Evolutionary conservation across 2,329 filamentous ascomycete genomes (phyloP).

Genomic region (Blastomyces parvus): DNA sequence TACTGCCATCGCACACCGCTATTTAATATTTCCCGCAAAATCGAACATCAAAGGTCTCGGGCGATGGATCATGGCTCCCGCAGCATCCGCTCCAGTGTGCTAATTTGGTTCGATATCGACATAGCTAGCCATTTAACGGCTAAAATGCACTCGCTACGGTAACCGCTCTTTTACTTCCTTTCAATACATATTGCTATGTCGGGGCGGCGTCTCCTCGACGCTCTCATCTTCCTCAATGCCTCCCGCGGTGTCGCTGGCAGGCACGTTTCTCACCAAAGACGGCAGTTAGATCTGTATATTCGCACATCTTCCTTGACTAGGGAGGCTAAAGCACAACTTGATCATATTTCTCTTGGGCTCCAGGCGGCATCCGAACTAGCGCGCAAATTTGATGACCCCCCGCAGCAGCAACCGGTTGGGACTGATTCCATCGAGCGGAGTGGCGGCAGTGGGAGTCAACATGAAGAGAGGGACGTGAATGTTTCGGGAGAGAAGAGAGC

Average conservation of each 20-base stretch:
- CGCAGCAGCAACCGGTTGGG: background rate
- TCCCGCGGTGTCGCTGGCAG: conserved; percentile 58
- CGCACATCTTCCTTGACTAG: conserved; percentile 57
- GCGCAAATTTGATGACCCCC: conserved; percentile 46
- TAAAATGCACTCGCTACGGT: conserved; percentile 5
- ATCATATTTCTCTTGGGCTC: conserved; percentile 51
- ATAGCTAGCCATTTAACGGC: background rate
- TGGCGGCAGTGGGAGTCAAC: background rate
- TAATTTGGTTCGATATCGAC: background rate
- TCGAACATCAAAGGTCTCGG: background rate
- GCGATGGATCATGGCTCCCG: no score
- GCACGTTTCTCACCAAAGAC: conserved; percentile 50
- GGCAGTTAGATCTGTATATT: conserved; percentile 54
- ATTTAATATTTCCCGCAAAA: background rate
- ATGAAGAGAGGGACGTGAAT: background rate
- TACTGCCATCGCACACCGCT: conserved; percentile 6
- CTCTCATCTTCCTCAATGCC: conserved; percentile 60
- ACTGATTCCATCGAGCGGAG: background rate
- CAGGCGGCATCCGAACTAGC: conserved; percentile 52
- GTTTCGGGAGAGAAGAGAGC: background rate
- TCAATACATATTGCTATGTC: conserved; percentile 34
- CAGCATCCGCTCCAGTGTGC: background rate
- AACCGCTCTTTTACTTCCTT: background rate
- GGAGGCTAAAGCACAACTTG: conserved; percentile 52
- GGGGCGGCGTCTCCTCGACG: conserved; percentile 58